Evolutionary conservation across 2,329 filamentous ascomycete species (phyloP).

Genomic region (Cladosporium sp.): DNA sequence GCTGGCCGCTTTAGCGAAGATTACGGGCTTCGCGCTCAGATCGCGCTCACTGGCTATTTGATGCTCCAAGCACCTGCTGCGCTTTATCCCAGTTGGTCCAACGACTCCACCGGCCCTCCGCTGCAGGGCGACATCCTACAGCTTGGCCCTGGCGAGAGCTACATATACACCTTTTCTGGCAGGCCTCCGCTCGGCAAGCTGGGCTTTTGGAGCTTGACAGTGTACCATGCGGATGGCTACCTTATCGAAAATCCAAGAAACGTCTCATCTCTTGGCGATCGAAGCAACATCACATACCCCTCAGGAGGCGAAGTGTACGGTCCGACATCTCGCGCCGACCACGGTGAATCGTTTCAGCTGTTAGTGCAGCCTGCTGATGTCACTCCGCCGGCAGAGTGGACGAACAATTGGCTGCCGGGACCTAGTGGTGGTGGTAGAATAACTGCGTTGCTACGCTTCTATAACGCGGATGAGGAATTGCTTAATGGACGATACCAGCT

Average conservation of each 20-base stretch:
- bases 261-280: conserved; percentile 17
- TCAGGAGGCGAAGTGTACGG: conserved; percentile 15
- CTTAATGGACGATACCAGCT: neutral
- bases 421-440: neutral
- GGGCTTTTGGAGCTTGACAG: conserved; percentile 21
- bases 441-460: neutral
- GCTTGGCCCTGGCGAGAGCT: conserved; percentile 12
- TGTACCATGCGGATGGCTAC: conserved; percentile 14
- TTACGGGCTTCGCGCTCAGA: conserved; percentile 13
- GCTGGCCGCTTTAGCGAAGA: conserved; percentile 13
- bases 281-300: conserved; percentile 17
- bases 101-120: neutral
- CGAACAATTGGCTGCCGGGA: conserved; percentile 17
- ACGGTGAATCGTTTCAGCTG: conserved; percentile 13
- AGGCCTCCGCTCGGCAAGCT: conserved; percentile 15
- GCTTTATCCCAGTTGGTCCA: conserved; percentile 17
- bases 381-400: conserved; percentile 19
- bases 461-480: neutral
- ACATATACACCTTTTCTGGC: conserved; percentile 19
- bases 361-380: conserved; percentile 16
- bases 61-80: conserved; percentile 13
- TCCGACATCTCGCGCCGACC: neutral
- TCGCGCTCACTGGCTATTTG: conserved; percentile 14
- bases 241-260: conserved; percentile 16
- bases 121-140: neutral